A percentile compares a stretch with the other conserved stretches of the same genome.
Conservation (phyloP, 441 rosid species). For the Flueggea neowawraea region DNA sequence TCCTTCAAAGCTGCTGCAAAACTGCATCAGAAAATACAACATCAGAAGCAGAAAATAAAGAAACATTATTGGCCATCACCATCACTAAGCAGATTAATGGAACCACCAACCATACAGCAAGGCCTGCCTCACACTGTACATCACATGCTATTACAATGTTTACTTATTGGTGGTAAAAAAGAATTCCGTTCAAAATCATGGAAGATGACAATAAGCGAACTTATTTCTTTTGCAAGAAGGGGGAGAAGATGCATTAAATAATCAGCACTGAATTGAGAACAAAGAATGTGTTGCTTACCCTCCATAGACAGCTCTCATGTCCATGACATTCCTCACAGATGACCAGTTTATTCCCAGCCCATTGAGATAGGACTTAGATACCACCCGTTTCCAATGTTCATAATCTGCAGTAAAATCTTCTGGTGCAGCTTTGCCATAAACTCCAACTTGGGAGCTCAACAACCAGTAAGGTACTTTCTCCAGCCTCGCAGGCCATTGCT, state of each 20-base stretch:
- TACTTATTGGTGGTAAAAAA: no score
- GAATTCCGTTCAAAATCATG: background rate
- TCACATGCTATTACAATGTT: no score
- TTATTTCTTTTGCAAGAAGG: background rate
- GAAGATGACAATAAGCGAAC: background rate
- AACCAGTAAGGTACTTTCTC: conserved; percentile 81
- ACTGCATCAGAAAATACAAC: conserved; percentile 38
- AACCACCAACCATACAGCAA: no score
- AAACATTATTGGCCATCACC: background rate
- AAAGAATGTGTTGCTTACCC: conserved; percentile 50
- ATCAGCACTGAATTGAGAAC: background rate
- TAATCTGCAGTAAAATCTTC: conserved; percentile 76
- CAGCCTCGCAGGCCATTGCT: conserved; percentile 88
- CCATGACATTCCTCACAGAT: conserved; percentile 85
- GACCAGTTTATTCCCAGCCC: conserved; percentile 91
- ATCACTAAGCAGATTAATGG: no score
- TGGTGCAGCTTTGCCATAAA: conserved; percentile 88
- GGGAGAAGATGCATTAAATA: background rate
- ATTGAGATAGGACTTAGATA: conserved; percentile 67
- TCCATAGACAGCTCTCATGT: conserved; percentile 95
- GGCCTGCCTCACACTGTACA: no score
- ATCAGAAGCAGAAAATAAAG: conserved; percentile 8
- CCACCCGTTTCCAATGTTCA: conserved; percentile 88
- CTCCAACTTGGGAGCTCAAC: conserved; percentile 74
- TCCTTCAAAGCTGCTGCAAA: conserved; percentile 91